Evolutionary conservation across 2,329 filamentous ascomycete species (phyloP).

Genomic region (Aspergillus sp.): DNA sequence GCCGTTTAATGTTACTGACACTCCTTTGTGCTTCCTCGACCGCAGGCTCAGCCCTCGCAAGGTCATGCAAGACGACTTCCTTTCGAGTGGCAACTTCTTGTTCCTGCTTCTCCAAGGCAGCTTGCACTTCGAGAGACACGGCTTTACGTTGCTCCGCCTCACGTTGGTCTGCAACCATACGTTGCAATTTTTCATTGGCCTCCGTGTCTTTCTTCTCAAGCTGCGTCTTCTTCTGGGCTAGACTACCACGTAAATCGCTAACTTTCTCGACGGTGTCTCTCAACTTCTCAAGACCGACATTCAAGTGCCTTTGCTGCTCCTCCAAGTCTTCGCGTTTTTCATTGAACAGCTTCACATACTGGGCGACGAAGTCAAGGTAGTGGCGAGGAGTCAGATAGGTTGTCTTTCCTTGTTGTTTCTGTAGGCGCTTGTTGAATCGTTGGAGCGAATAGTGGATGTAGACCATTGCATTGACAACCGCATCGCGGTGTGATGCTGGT

Average conservation of each 20-base stretch:
- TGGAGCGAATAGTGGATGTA: constrained; percentile 96
- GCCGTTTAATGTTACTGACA: constrained; percentile 97
- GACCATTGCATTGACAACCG: constrained; percentile 97
- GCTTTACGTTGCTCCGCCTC: constrained; percentile 91
- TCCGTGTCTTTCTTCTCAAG: constrained; percentile 91
- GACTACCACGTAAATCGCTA: constrained; percentile 80
- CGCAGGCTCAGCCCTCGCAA: constrained; percentile 88
- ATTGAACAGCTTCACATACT: constrained; percentile 95
- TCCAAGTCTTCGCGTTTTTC: constrained; percentile 98
- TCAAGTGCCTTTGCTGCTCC: constrained; percentile 96
- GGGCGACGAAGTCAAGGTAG: constrained; percentile 95
- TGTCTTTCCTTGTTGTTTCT: constrained; percentile 86
- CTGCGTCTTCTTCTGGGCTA: constrained; percentile 92
- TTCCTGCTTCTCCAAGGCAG: constrained; percentile 83
- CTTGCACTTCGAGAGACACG: constrained; percentile 84
- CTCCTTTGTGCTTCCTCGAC: constrained; percentile 91
- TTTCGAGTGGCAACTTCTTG: constrained; percentile 78
- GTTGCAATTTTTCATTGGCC: constrained; percentile 94
- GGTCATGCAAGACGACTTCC: constrained; percentile 81
- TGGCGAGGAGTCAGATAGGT: constrained; percentile 95
- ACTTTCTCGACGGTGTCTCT: constrained; percentile 97
- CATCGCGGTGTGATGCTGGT: constrained; percentile 85
- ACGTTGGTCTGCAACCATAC: constrained; percentile 93
- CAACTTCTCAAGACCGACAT: constrained; percentile 96
- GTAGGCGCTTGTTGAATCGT: constrained; percentile 80